Conservation (phyloP, 2,329 filamentous ascomycete genomes). For the Alternaria sp. region DNA sequence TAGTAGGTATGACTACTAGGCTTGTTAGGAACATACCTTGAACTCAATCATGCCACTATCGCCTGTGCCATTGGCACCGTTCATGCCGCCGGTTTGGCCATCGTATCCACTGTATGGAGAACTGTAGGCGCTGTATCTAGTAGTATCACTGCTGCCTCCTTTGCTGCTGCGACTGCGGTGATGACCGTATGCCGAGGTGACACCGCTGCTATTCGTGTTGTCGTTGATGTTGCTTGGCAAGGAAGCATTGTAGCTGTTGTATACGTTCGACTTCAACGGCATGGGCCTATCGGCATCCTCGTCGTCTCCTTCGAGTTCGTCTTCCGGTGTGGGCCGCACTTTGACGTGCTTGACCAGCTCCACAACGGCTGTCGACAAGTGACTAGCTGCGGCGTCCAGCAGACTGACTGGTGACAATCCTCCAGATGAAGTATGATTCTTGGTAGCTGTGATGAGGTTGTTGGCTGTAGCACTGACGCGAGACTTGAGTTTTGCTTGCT, state of each 20-base stretch:
- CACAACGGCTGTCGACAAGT: constrained; percentile 84
- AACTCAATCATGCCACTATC: constrained; percentile 63
- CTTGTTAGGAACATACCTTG: constrained; percentile 58
- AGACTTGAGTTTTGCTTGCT: constrained; percentile 75
- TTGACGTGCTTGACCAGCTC: constrained; percentile 86
- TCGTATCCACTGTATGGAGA: constrained; percentile 50
- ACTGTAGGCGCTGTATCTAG: constrained; percentile 46
- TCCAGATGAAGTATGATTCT: constrained; percentile 83
- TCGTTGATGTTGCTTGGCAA: constrained; percentile 32
- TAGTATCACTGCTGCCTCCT: constrained; percentile 48
- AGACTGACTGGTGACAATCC: constrained; percentile 93
- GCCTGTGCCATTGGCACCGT: constrained; percentile 32
- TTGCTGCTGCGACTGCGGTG: constrained; percentile 45
- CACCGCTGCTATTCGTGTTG: constrained; percentile 20
- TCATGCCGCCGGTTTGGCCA: constrained; percentile 40
- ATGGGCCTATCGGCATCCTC: constrained; percentile 57
- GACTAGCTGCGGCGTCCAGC: constrained; percentile 90
- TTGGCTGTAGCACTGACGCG: constrained; percentile 93
- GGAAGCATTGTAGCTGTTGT: constrained; percentile 31
- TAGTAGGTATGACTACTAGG: constrained; percentile 7
- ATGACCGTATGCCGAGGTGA: constrained; percentile 23
- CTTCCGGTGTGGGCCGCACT: constrained; percentile 76
- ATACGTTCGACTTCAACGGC: constrained; percentile 41
- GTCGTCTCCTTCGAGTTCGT: constrained; percentile 77
- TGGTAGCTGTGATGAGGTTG: constrained; percentile 91